Base-by-base conservation (phyloP, 805 yeast genomes). In the Sungouiozyma intestinalis region DNA sequence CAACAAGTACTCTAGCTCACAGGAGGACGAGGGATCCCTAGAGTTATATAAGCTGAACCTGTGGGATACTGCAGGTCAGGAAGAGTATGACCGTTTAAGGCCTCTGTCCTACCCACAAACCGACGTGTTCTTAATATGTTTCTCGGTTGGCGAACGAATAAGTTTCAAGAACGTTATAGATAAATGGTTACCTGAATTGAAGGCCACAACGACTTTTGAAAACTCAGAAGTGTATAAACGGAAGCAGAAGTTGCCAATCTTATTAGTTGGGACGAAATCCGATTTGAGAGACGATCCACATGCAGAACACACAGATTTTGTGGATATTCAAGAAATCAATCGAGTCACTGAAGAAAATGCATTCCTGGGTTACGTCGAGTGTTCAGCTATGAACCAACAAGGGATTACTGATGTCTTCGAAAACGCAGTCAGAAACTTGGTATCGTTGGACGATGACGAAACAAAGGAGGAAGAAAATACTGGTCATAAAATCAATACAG, bases 21-120 rank as follows among this genome's bases (percentile, higher is more conserved):
- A 35, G 27, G 38, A 15, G 2, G 27, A 36, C 3, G 32, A 36
- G 6, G 39, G 11, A 7, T 3, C 33, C 20, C n/a, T 33, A 21
- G 86, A 81, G 54, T 84, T 85, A 42, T 80, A 83, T 54, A 85
- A 85, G 55, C 69, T 87, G 40, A 94, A 94, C 18, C 71, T 87
- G 37, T 87, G 95, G 95, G 96, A 87, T 73, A 87, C 96, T 14
- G 95, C 96, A 3, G 96, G 96, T 20, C 95, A 87, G 64, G 82
- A 84, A 55, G 95, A 86, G 59, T 86, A 86, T 61, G 95, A 87
- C 60, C 71, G 95, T 46, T 71, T 86, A 54, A 72, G 96, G 63
- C 96, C 96, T 2, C 68, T 87, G 47, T 81, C 92, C 7, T 87
- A 87, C 56, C 95, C 95, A 3, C 95, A 87, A 58, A 86, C 96